phyloP scores from a whole-genome alignment of 1,139 yeast species.

The Komagataea norvegica region DNA sequence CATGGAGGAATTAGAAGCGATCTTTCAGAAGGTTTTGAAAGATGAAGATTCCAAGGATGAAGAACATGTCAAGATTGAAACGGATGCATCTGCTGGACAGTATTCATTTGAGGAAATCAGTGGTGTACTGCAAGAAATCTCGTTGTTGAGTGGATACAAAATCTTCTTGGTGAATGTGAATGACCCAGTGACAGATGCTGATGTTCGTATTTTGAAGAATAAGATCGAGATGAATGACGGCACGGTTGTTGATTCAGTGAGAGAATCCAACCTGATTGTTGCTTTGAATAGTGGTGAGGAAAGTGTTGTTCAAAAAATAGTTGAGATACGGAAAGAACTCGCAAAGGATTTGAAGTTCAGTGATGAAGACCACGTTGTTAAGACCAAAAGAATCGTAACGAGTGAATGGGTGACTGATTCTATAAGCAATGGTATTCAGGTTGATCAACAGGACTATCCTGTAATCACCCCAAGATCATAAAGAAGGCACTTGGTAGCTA shows the following conservation, averaged over 20 bases:
- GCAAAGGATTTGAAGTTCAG: slow-evolving; percentile 25
- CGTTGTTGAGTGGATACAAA: slow-evolving; percentile 25
- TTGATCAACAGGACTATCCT: slow-evolving; percentile 40
- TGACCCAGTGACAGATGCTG: slow-evolving; percentile 10
- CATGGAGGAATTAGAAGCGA: slow-evolving; percentile 12
- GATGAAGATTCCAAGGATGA: background rate
- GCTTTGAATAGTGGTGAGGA: slow-evolving; percentile 13
- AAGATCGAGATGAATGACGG: slow-evolving; percentile 28
- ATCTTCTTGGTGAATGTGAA: slow-evolving; percentile 27
- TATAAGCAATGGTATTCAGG: slow-evolving; percentile 36
- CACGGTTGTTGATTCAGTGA: slow-evolving; percentile 15
- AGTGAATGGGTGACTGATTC: slow-evolving; percentile 41
- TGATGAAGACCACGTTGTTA: slow-evolving; percentile 17
- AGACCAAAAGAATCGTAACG: slow-evolving; percentile 40
- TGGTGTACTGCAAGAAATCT: slow-evolving; percentile 3
- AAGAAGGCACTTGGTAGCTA: background rate
- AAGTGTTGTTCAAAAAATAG: slow-evolving; percentile 5
- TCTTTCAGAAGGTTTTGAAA: slow-evolving; percentile 10
- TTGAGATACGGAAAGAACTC: slow-evolving; percentile 22
- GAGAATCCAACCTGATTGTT: slow-evolving; percentile 26
- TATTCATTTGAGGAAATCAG: slow-evolving; percentile 1
- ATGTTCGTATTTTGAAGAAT: slow-evolving; percentile 7
- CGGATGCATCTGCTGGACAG: too few species aligned
- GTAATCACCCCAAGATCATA: slow-evolving; percentile 9
- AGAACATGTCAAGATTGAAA: too few species aligned